Conservation (phyloP, 768 basidiomycete species). For the Erythrobasidium yunnanense region DNA sequence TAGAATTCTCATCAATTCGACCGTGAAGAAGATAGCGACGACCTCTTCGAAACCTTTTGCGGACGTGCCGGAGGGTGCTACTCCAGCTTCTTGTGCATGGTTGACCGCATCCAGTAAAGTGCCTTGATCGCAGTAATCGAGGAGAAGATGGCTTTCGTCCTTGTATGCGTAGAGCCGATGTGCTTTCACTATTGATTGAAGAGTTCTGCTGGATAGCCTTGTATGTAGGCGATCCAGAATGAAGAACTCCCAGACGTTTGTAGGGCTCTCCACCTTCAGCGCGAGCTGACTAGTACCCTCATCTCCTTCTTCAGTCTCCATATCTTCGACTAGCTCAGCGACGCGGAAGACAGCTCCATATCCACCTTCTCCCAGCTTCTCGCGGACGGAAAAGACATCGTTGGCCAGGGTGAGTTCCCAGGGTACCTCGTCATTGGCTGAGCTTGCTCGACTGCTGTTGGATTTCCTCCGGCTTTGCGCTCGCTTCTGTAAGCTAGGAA, state of each 20-base stretch:
- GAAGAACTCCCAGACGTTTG: constrained; percentile 85
- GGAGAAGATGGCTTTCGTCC: constrained; percentile 80
- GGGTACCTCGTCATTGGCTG: constrained; percentile 29
- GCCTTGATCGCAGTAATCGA: constrained; percentile 82
- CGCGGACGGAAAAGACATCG: constrained; percentile 57
- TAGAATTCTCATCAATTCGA: constrained; percentile 72
- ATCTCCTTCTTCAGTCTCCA: constrained; percentile 48
- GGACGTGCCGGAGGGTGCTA: constrained; percentile 58
- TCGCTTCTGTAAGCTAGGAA: constrained; percentile 64
- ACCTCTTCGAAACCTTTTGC: constrained; percentile 69
- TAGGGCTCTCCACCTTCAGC: constrained; percentile 79
- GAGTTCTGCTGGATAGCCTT: constrained; percentile 52
- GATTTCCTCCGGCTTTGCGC: constrained; percentile 43
- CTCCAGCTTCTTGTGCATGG: constrained; percentile 59
- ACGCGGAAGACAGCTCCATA: constrained; percentile 81
- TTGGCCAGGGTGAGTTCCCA: constrained; percentile 56
- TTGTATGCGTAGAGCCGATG: constrained; percentile 68
- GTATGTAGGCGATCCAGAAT: constrained; percentile 66
- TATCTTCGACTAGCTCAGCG: constrained; percentile 39
- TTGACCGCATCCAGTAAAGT: constrained; percentile 87
- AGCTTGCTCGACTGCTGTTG: constrained; percentile 34
- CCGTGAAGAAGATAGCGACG: constrained; percentile 84
- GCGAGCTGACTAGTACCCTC: constrained; percentile 56
- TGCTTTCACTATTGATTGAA: constrained; percentile 61
- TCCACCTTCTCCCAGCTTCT: constrained; percentile 92